Percentiles rank a stretch among this genome's conserved stretches.
phyloP scores from a whole-genome alignment of 176 grass and related monocot species.

The Paspalum notatum region DNA sequence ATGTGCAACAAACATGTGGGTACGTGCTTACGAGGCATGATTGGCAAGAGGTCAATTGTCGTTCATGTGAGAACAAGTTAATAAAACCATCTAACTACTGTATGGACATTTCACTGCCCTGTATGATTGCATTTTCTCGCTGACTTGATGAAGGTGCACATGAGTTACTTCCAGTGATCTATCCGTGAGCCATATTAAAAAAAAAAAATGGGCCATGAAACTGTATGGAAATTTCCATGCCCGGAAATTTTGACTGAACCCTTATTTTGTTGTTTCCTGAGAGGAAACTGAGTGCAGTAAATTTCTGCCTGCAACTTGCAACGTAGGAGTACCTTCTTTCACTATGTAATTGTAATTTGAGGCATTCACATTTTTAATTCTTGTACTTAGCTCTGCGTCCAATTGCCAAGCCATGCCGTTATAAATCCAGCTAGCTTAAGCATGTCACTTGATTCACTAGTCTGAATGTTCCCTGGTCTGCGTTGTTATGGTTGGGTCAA shows the following conservation, averaged over 20 bases:
- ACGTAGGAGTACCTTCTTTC: too few relatives aligned
- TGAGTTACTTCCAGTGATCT: not conserved
- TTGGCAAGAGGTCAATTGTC: not conserved
- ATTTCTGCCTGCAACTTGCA: not conserved
- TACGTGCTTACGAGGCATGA: constrained; percentile 5
- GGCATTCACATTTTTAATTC: not conserved
- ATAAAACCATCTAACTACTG: not conserved
- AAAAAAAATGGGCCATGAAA: not conserved
- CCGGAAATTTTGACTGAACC: too few relatives aligned
- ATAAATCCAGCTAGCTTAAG: not conserved
- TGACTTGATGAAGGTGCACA: constrained; percentile 6
- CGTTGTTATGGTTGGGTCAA: too few relatives aligned
- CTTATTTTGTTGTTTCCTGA: too few relatives aligned
- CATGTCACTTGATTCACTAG: not conserved
- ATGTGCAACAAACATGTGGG: constrained; percentile 8
- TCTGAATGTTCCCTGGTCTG: too few relatives aligned
- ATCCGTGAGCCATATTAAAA: not conserved
- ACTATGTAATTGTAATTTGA: too few relatives aligned
- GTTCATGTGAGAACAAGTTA: not conserved
- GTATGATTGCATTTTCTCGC: not conserved
- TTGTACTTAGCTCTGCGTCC: not conserved
- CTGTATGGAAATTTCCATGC: not conserved
- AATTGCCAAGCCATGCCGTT: not conserved
- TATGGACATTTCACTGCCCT: not conserved
- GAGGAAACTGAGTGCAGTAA: not conserved